Conservation (phyloP, 164 flowering plant genomes). For the Sedum album region DNA sequence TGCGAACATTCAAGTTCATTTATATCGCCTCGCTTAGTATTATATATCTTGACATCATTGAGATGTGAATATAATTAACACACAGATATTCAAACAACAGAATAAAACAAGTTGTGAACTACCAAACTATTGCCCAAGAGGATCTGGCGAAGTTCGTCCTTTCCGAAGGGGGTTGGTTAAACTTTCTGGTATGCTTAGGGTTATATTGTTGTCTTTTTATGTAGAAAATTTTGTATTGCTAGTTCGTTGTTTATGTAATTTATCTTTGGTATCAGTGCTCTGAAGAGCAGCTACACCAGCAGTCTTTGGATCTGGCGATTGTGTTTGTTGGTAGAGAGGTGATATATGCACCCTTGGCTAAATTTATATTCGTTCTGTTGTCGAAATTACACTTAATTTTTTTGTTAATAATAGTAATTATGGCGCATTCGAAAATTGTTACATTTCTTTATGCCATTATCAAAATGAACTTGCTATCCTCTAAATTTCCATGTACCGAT, state of each 20-base stretch:
- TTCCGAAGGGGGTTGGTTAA: background rate
- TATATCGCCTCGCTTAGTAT: too few relatives aligned
- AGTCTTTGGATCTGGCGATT: slow-evolving; percentile 53
- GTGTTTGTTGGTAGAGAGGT: slow-evolving; percentile 78
- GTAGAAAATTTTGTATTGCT: background rate
- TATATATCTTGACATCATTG: too few relatives aligned
- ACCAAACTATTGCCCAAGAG: background rate
- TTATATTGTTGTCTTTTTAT: background rate
- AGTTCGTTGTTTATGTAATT: background rate
- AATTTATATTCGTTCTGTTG: background rate
- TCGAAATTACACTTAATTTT: background rate
- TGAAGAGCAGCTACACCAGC: slow-evolving; percentile 22
- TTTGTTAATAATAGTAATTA: background rate
- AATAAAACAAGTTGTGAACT: background rate
- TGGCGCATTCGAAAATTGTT: background rate
- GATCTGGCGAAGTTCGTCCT: background rate
- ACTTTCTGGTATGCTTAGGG: background rate
- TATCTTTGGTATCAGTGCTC: slow-evolving; percentile 41
- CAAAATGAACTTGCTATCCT: too few relatives aligned
- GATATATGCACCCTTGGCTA: slow-evolving; percentile 9
- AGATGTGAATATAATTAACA: background rate
- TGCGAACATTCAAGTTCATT: too few relatives aligned
- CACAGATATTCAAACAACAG: background rate
- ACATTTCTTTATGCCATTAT: background rate
- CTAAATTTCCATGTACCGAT: too few relatives aligned